Base-by-base conservation (phyloP, 2,329 filamentous ascomycete species). In the Ilyonectria sp. region DNA sequence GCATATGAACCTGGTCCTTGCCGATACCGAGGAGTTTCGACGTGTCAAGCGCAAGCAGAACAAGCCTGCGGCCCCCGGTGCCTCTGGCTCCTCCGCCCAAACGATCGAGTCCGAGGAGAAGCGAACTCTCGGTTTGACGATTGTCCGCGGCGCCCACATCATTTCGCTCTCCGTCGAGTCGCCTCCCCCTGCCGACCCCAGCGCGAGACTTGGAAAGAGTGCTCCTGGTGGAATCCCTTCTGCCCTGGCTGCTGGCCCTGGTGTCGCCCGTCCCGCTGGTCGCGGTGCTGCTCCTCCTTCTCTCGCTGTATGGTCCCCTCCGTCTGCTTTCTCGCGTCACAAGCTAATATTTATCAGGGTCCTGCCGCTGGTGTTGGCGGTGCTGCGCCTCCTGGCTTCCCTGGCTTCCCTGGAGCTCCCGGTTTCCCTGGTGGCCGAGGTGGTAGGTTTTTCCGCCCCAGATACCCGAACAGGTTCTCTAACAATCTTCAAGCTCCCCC, bases 1-100 rank as follows among this genome's bases (percentile, higher is more conserved):
- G 94, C 96, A 99, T 84, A 99, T 99, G 96, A 99, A 99, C 82
- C 90, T 99, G 73, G 96, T 99, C 69, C 93, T 99, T 70, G 96
- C 95, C 83, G 96, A 99, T 79, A 98, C 96, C 74, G 96, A 99
- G 89, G 95, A 98, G 82, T 98, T 97, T 83, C 93, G 95, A 81
- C 93, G 93, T 79, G 92, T 95, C 70, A 97, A 96, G 86, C 90
- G 93, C 82, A 95, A 93, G 86, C 90, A 92, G 76, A 87, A 90
- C 75, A 97, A 96, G 85, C 85, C 89, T 60, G 82, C 88, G 57
- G 90, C 92, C 49, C 89, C 91, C 23, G 88, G 87, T 69, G 86
- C 90, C 72, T 87, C 87, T 63, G 87, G 90, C 73, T 85, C 89
- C 58, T 81, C 88, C 56, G 85, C 87, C 70, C 89, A 93, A 78